Percentiles rank a stretch among this genome's conserved stretches.
Evolutionary conservation across 495 filamentous ascomycete species (phyloP).

Genomic region (Penicillium daleae): DNA sequence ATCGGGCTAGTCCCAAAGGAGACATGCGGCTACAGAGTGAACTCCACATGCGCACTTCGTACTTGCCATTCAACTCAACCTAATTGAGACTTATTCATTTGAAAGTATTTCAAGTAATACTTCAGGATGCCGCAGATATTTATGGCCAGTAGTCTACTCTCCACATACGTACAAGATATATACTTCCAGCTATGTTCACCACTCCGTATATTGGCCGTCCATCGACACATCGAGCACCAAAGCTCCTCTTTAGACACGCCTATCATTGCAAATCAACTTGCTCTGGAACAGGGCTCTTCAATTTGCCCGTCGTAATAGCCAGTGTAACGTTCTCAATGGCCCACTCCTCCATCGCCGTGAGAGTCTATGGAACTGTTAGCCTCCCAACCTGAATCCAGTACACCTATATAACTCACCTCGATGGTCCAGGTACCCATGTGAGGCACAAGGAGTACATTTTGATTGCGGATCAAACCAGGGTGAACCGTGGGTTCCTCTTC

Average conservation of each 20-base stretch:
- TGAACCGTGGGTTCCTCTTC: constrained; percentile 71
- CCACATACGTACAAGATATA: neutral
- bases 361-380: constrained; percentile 46
- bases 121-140: neutral
- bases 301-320: constrained; percentile 56
- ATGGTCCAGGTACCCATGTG: constrained; percentile 72
- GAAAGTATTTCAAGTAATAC: neutral
- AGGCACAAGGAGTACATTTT: constrained; percentile 64
- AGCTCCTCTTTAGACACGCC: neutral
- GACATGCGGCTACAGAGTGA: neutral
- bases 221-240: neutral
- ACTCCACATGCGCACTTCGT: too few relatives aligned
- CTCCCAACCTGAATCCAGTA: neutral
- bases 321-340: constrained; percentile 63
- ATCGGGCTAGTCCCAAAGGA: constrained; percentile 26
- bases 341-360: constrained; percentile 67
- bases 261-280: constrained; percentile 51
- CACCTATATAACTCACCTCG: constrained; percentile 51
- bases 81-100: neutral
- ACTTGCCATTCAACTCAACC: neutral
- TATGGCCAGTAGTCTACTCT: neutral
- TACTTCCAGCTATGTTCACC: neutral
- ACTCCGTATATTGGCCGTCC: neutral
- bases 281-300: constrained; percentile 62
- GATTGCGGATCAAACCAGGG: constrained; percentile 61